Percentiles rank a stretch among this genome's conserved stretches.
phyloP scores from a whole-genome alignment of 1,284 basidiomycete genomes.

The Singerocomus rubriflavus region DNA sequence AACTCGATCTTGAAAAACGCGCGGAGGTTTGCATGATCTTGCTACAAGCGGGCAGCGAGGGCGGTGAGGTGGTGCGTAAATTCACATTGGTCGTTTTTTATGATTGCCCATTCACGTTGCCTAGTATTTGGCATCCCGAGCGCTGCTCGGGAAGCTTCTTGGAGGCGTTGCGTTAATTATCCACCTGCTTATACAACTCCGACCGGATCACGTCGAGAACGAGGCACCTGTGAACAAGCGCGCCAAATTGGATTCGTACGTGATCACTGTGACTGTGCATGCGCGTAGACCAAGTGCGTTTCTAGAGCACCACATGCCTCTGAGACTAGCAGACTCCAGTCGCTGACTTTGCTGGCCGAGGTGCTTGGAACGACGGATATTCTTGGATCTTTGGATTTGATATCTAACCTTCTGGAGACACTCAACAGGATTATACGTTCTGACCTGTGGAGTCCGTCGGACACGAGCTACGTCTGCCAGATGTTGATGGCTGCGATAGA shows the following conservation, averaged over 20 bases:
- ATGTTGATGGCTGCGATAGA: constrained; percentile 82
- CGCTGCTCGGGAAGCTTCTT: constrained; percentile 46
- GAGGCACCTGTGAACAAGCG: constrained; percentile 59
- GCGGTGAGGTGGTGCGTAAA: constrained; percentile 46
- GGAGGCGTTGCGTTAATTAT: constrained; percentile 52
- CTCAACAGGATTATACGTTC: constrained; percentile 61
- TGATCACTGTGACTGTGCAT: constrained; percentile 1
- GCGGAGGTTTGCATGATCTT: constrained; percentile 53
- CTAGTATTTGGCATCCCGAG: constrained; percentile 52
- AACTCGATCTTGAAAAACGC: constrained; percentile 51
- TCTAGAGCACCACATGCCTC: constrained; percentile 18
- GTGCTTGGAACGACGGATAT: constrained; percentile 62
- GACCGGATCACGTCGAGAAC: constrained; percentile 41
- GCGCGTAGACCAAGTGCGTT: constrained; percentile 1
- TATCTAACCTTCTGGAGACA: constrained; percentile 73
- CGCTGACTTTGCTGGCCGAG: constrained; percentile 67
- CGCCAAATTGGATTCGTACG: constrained; percentile 57
- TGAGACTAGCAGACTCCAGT: constrained; percentile 39
- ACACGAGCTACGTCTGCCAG: constrained; percentile 82
- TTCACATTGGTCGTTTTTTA: not conserved
- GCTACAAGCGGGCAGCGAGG: constrained; percentile 46
- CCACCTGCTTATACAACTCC: constrained; percentile 56
- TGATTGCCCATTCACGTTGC: constrained; percentile 1
- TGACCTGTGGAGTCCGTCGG: constrained; percentile 47
- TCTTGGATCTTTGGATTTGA: constrained; percentile 67